Evolutionary conservation across 208 protist genomes (phyloP).

Genomic region (Perkinsela sp.): DNA sequence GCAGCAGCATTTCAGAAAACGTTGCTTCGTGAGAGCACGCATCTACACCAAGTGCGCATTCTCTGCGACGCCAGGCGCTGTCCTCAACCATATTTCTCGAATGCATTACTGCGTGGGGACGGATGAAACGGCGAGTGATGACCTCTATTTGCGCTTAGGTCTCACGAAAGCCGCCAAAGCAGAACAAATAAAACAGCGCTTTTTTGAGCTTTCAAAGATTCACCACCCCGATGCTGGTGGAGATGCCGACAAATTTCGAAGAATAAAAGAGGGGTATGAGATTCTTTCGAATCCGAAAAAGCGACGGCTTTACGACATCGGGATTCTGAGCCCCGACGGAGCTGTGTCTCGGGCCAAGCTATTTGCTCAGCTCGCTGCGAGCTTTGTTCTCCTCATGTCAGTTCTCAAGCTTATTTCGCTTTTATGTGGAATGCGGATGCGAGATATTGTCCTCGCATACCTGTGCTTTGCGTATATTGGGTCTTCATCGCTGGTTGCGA

Average conservation of each 20-base stretch:
- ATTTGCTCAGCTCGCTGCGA: background rate
- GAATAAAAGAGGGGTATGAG: constrained; percentile 29
- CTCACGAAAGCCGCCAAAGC: constrained; percentile 24
- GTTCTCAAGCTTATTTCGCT: background rate
- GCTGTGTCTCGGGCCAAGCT: background rate
- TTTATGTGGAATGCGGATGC: background rate
- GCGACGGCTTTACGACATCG: background rate
- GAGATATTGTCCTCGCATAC: background rate
- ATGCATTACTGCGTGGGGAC: no score
- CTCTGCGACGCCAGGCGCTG: no score
- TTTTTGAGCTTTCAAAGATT: constrained; percentile 36
- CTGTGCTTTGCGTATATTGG: background rate
- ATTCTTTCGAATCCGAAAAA: background rate
- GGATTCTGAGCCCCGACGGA: background rate
- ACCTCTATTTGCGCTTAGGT: constrained; percentile 29
- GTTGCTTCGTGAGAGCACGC: no score
- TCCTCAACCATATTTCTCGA: no score
- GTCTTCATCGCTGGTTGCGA: background rate
- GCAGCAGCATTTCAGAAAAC: no score
- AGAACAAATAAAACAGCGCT: constrained; percentile 41
- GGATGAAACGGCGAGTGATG: background rate
- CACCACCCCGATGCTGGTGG: constrained; percentile 33
- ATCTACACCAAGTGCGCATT: no score
- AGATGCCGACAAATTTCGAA: constrained; percentile 14
- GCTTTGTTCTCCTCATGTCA: background rate